Conservation (phyloP, 73 alveolate genomes). For the Paramecium primaurelia region DNA sequence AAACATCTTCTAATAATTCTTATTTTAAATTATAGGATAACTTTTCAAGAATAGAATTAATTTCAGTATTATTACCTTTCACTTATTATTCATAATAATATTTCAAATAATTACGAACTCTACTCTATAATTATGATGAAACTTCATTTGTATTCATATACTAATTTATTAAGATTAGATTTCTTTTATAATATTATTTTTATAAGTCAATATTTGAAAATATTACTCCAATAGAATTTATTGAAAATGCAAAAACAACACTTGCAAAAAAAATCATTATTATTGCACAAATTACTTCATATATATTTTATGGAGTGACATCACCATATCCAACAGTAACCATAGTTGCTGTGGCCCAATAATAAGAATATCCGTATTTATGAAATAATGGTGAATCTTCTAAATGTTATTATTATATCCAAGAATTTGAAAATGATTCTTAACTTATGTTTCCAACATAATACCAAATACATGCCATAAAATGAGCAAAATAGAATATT, state of each 20-base stretch:
- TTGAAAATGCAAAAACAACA: constrained; percentile 27
- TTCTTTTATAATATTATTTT: not conserved
- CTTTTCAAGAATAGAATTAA: not conserved
- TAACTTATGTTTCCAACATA: not conserved
- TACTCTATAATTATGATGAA: not conserved
- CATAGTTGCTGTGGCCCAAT: constrained; percentile 42
- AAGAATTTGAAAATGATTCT: not conserved
- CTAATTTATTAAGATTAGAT: not conserved
- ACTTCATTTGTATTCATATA: constrained; percentile 30
- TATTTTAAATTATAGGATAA: not conserved
- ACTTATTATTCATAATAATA: not conserved
- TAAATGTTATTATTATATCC: not conserved
- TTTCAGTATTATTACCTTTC: not conserved
- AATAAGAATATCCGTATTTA: not conserved
- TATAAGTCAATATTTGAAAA: not conserved
- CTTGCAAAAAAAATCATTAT: constrained; percentile 1
- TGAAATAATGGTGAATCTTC: not conserved
- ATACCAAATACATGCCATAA: constrained; percentile 42
- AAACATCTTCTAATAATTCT: not conserved
- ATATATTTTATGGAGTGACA: not conserved
- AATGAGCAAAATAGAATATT: constrained; percentile 18
- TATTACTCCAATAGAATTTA: constrained; percentile 26
- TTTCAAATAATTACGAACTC: constrained; percentile 2
- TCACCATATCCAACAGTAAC: constrained; percentile 44
- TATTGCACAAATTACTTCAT: not conserved